A percentile compares a stretch with the other conserved stretches of the same genome.
phyloP scores from a whole-genome alignment of 345 rosid genomes.

The Balakata baccata region DNA sequence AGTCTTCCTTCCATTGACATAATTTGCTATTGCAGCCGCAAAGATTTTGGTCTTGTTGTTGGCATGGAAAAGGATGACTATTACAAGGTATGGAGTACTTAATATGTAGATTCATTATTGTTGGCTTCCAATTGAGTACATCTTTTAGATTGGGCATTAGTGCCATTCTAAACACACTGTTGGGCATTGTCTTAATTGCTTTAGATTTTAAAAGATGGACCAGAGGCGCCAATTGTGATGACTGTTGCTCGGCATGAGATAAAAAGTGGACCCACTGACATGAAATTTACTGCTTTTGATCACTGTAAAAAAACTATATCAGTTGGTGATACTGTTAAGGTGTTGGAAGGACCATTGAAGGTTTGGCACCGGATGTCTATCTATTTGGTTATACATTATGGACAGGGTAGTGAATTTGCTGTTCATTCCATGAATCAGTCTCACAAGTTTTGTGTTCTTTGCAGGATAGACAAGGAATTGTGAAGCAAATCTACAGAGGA shows the following conservation, averaged over 20 bases:
- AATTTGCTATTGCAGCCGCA: conserved; percentile 56
- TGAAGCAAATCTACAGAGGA: conserved; percentile 84
- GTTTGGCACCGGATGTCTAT: conserved; percentile 31
- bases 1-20: conserved; percentile 21
- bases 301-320: conserved; percentile 55
- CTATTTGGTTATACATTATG: background rate
- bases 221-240: conserved; percentile 55
- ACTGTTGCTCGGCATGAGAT: conserved; percentile 49
- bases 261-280: conserved; percentile 61
- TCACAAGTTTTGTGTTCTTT: conserved; percentile 20
- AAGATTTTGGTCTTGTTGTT: conserved; percentile 82
- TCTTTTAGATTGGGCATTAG: background rate
- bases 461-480: conserved; percentile 86
- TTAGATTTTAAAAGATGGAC: conserved; percentile 79
- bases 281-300: conserved; percentile 77
- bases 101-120: conserved; percentile 7
- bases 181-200: background rate
- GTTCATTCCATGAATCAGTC: background rate
- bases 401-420: background rate
- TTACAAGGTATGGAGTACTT: conserved; percentile 57
- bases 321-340: conserved; percentile 63
- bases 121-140: conserved; percentile 25
- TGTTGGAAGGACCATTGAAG: conserved; percentile 79
- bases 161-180: background rate
- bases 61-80: conserved; percentile 78